These are phyloP conservation scores for Candida ponderosae DNA, from an alignment of 805 yeast genomes.

Conservation along the genomic window DNA sequence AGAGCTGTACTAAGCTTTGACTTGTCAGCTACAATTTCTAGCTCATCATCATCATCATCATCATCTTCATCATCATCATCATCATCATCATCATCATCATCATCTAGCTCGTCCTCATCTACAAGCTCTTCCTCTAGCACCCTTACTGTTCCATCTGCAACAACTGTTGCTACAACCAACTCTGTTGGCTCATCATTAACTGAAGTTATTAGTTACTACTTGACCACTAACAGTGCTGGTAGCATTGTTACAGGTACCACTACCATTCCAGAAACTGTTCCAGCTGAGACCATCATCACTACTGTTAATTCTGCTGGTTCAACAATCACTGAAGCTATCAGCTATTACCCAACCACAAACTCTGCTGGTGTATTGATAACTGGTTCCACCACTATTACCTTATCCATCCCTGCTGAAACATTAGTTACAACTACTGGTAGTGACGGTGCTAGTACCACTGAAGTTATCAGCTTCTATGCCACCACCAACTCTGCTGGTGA, in stretches of 20 bases:
- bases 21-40: background rate
- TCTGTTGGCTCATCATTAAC: conserved; percentile 13
- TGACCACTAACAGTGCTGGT: conserved; percentile 14
- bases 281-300: too few species aligned
- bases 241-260: conserved; percentile 8
- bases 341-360: conserved; percentile 37
- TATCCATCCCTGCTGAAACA: conserved; percentile 3
- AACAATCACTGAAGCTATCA: conserved; percentile 9
- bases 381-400: conserved; percentile 21
- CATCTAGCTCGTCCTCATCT: too few species aligned
- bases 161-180: conserved; percentile 4
- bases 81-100: too few species aligned
- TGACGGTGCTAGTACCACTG: too few species aligned
- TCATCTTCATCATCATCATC: too few species aligned
- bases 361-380: conserved; percentile 19
- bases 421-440: too few species aligned
- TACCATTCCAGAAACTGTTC: too few species aligned
- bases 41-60: too few species aligned
- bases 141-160: background rate
- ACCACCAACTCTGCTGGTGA: background rate
- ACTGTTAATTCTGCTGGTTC: background rate
- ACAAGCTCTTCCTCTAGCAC: too few species aligned
- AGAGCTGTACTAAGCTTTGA: background rate
- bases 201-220: too few species aligned
- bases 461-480: too few species aligned